Base-by-base conservation (phyloP, 768 basidiomycete genomes). In the Mycena chlorophos region DNA sequence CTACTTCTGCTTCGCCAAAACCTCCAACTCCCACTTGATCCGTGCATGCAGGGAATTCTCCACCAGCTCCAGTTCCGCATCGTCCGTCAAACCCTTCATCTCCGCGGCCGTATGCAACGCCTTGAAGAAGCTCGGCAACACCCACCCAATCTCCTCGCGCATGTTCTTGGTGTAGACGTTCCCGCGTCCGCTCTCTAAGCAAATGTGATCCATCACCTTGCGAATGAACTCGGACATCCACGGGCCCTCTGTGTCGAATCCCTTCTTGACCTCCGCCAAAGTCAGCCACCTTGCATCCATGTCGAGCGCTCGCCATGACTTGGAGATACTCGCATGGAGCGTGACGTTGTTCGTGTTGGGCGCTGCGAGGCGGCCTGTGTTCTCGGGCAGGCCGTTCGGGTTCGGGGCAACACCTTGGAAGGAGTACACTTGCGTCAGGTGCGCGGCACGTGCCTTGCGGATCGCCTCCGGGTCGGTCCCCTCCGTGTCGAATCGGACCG, bases 61-160 rank as follows among this genome's bases (percentile, higher is more conserved):
- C 23, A 45, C 22, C 3, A 61, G 46, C 27, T 61, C 60, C 1
- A 61, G 53, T 12, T 57, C 52, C 30, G n/a, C 56, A 23, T 57
- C 60, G 8, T 61, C 60, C 20, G 49, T 23, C 10, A 57, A n/a
- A 2, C 54, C n/a, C 53, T 61, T 61, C 60, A 61, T 54, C 49
- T 27, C 17, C 1, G 60, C 60, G 16, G 60, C 60, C 6, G 43
- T 54, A 34, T 57, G 60, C 13, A 61, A 53, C 6, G 60, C 60
- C 13, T 23, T 29, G 38, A 61, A 61, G 47, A 61, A 61, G 46
- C 60, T 57, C 5, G 55, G 60, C 4, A 61, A 53, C 6, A 57
- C 60, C 60, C 60, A 57, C 10, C 27, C 6, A 22, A 61, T 34
- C 1, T 57, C 4, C 3, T 51, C 26, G 28, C 42, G 40, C 49